Base-by-base conservation (phyloP, 352 stramenopile species). In the Phytophthora meadii region DNA sequence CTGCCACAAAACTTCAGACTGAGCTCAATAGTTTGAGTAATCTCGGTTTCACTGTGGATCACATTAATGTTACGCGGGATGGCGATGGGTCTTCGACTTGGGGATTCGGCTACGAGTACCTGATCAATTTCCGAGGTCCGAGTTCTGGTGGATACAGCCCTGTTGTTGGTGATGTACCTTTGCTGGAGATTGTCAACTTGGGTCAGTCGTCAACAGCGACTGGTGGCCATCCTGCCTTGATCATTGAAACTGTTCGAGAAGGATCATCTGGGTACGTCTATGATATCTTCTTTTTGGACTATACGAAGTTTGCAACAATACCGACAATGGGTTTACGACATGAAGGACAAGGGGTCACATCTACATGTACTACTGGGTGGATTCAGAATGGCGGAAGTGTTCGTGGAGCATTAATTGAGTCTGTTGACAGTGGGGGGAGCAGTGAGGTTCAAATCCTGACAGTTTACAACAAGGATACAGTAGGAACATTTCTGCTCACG, bases 61-160 rank as follows among this genome's bases (percentile, higher is more conserved):
- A 95, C 47, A 76, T 95, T 9, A 77, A 81, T 27, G 84, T 93
- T 1, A 91, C 83, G 1, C 77, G 84, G 0, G 62, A 78, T 1
- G 87, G 87, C 3, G 87, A 93, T 39, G 87, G 83, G 0, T 79
- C 85, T 8, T 80, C 85, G 1, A 63, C 62, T 6, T 93, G 77
- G 82, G 87, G 87, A 5, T 95, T 89, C 60, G 87, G 87, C 1
- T 95, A 86, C 54, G 80, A 93, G 56, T 95, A 93, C 59, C 62
- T 78, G 6, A 81, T 95, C 53, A 52, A 81, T 28, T 93, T 92
- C 32, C 68, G 59, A 40, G 87, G 87, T 4, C 79, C 85, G 4
- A 44, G 90, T 9, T 54, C 56, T 9, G 83, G 85, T 27, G 81
- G 83, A 11, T 81, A 74, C 37, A 93, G 81, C 37, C 67, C 32